Conservation (phyloP, 345 rosid species). For the Durio zibethinus region DNA sequence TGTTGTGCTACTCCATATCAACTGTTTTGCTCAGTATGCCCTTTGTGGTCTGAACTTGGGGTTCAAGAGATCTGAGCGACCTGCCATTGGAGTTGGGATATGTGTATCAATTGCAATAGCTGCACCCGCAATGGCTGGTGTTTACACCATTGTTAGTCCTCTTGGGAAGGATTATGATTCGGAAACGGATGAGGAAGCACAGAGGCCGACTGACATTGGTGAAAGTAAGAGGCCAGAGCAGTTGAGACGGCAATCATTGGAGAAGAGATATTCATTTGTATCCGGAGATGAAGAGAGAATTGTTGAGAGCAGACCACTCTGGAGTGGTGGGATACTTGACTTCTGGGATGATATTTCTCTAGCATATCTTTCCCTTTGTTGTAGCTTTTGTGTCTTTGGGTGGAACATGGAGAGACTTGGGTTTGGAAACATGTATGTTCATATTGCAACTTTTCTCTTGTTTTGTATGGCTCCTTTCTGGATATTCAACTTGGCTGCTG, state of each 20-base stretch:
- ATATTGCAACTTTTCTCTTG: slow-evolving; percentile 77
- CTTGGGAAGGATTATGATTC: slow-evolving; percentile 76
- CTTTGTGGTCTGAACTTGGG: slow-evolving; percentile 88
- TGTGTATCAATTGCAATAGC: slow-evolving; percentile 80
- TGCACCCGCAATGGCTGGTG: slow-evolving; percentile 83
- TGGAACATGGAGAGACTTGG: slow-evolving; percentile 98
- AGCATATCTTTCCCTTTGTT: slow-evolving; percentile 80
- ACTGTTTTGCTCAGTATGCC: slow-evolving; percentile 95
- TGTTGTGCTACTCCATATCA: slow-evolving; percentile 68
- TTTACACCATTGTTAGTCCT: slow-evolving; percentile 75
- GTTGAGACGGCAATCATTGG: slow-evolving; percentile 29
- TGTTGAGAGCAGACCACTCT: slow-evolving; percentile 50
- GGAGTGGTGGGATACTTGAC: slow-evolving; percentile 90
- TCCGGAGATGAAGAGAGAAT: slow-evolving; percentile 33
- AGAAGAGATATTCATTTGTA: slow-evolving; percentile 76
- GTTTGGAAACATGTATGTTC: slow-evolving; percentile 95
- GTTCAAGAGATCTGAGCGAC: slow-evolving; percentile 73
- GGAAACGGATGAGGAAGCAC: slow-evolving; percentile 68
- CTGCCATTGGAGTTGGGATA: slow-evolving; percentile 78
- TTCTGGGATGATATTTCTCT: slow-evolving; percentile 84
- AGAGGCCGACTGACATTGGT: slow-evolving; percentile 24
- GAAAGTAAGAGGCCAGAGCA: slow-evolving; percentile 29
- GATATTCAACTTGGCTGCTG: slow-evolving; percentile 86
- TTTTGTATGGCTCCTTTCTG: slow-evolving; percentile 93
- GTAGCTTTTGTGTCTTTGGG: slow-evolving; percentile 86